These are phyloP conservation scores for Fusarium sp. DNA, from an alignment of 2,329 filamentous ascomycete species.

Conservation along the genomic window DNA sequence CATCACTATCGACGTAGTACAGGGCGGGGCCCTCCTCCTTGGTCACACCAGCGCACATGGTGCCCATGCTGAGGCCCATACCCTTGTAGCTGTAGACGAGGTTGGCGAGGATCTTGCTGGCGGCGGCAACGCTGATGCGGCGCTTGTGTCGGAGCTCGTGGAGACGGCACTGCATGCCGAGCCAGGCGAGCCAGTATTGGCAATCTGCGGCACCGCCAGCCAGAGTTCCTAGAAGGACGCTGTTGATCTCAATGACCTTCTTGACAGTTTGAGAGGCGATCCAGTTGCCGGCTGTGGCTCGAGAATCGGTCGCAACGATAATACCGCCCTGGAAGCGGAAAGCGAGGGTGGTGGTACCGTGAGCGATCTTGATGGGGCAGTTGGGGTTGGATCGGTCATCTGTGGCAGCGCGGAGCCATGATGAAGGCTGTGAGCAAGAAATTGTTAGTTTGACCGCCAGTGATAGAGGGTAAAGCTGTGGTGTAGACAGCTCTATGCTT, in stretches of 20 bases:
- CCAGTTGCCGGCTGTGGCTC: slow-evolving; percentile 98
- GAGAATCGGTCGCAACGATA: slow-evolving; percentile 97
- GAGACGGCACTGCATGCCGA: slow-evolving; percentile 98
- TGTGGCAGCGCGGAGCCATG: slow-evolving; percentile 96
- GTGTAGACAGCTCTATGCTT: background rate
- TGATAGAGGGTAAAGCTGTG: background rate
- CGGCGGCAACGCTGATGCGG: slow-evolving; percentile 96
- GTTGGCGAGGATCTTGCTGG: slow-evolving; percentile 98
- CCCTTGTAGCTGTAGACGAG: slow-evolving; percentile 99
- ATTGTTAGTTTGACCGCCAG: slow-evolving; percentile 15
- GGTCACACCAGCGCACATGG: slow-evolving; percentile 98
- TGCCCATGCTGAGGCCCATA: slow-evolving; percentile 98
- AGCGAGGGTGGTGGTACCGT: slow-evolving; percentile 97
- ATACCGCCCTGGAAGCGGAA: slow-evolving; percentile 99
- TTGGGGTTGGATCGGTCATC: slow-evolving; percentile 97
- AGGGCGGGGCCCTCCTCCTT: slow-evolving; percentile 95
- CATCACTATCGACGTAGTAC: slow-evolving; percentile 97
- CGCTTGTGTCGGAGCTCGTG: slow-evolving; percentile 99
- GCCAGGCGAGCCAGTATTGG: slow-evolving; percentile 99
- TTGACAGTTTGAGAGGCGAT: slow-evolving; percentile 99
- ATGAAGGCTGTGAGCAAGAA: slow-evolving; percentile 72
- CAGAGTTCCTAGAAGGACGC: slow-evolving; percentile 94
- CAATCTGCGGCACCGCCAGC: slow-evolving; percentile 98
- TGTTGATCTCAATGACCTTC: slow-evolving; percentile 99
- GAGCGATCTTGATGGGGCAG: slow-evolving; percentile 99